Base-by-base conservation (phyloP, 169 alveolate species). In the Amoebophrya sp. region DNA sequence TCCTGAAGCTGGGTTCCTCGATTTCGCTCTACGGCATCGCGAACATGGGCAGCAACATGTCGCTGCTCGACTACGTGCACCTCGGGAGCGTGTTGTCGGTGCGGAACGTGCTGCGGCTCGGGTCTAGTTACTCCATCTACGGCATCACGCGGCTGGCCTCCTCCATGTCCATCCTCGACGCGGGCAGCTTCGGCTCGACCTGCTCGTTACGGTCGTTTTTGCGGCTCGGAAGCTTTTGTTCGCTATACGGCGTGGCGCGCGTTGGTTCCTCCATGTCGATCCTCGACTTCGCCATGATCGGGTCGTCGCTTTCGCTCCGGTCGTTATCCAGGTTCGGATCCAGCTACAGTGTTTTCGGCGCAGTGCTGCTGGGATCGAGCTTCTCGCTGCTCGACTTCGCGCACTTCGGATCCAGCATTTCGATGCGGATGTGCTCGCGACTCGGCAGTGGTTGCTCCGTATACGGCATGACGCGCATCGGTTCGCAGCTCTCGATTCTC, bases 211-310 rank as follows among this genome's bases (percentile, higher is more conserved):
- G 90, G 31, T 18, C 40, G 40, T 88, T 88, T 34, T 16, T 88
- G 67, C 90, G 90, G 10, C 31, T 42, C 20, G 90, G 90, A 48
- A 88, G 90, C 67, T 13, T 34, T 20, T 29, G 41, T 20, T 38
- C 58, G 1, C n/a, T 39, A 31, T 40, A 39, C 40, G 90, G 90
- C 16, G 67, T 23, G 4, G 58, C 90, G 38, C 43, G 90, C 5
- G 39, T 88, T 0, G 90, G 90, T 10, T 10, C n/a, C 13, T 88
- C 90, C 45, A 40, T 88, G 58, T 16, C 58, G 2, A 42, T 88
- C 90, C 90, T 88, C 58, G 90, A 88, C 67, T 42, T 39, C 39
- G 90, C 45, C 29, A 42, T 39, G 40, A 23, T 88, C 90, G 90
- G 90, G 5, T 39, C 67, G n/a, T 18, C 39, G 16, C 58, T 88